Base-by-base conservation (phyloP, 805 yeast species). In the Yarrowia sp. region DNA sequence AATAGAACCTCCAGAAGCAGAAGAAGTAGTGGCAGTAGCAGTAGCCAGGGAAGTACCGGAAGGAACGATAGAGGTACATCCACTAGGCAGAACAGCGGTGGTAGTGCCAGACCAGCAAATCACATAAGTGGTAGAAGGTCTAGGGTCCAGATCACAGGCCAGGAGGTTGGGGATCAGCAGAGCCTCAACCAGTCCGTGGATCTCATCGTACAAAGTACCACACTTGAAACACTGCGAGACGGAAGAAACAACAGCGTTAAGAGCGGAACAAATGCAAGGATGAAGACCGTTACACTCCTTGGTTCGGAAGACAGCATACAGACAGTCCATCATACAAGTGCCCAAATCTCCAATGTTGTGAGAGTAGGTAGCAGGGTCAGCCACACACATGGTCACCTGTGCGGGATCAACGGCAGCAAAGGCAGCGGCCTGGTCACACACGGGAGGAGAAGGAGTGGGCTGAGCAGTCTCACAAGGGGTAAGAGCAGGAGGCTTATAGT, bases 351-450 rank as follows among this genome's bases (percentile, higher is more conserved):
- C 53, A 50, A 43, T 63, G 48, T 17, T 48, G 35, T 18, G 62
- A 48, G 33, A 66, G 64, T 55, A 38, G 14, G 11, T 55, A 42
- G 38, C 62, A 41, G 17, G 67, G 45, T 55, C 47, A 4, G 62
- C 48, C 13, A 41, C 62, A 15, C 62, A 55, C 47, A 55, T 39
- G 62, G 61, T 71, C 69, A 9, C 28, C 5, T 22, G 28, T 3
- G 28, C 68, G 64, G 31, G 51, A 42, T 32, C 66, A 66, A 28
- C 47, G 69, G 8, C 71, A 68, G 13, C 60, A 43, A 17, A 75
- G 74, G 11, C 55, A 43, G 38, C 76, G 72, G 64, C 73, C 72
- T 28, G 47, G 17, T 42, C 17, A 51, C 66, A n/a, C 53, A 62
- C 32, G 31, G 50, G 63, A 68, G 60, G 42, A 10, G 62, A 42